These are phyloP conservation scores for Helicocarpus griseus DNA, from an alignment of 2,329 filamentous ascomycete genomes.

Conservation along the genomic window DNA sequence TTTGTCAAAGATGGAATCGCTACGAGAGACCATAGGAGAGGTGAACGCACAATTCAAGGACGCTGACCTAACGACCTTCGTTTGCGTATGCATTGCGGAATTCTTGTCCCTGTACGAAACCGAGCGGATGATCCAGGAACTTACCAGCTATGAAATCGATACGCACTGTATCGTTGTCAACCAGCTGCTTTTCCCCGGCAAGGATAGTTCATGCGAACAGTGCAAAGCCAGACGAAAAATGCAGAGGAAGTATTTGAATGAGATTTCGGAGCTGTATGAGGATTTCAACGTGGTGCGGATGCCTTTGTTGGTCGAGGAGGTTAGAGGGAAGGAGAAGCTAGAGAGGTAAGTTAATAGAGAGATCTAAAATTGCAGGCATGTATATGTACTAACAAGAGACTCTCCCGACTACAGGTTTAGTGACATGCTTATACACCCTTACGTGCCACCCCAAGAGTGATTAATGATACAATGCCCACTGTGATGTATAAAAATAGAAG, in stretches of 20 bases:
- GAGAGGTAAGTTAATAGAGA: conserved; percentile 52
- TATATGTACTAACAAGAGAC: conserved; percentile 3
- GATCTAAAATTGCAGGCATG: no score
- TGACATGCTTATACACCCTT: conserved; percentile 41
- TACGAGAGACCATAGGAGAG: conserved; percentile 86
- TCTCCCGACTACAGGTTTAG: conserved; percentile 31
- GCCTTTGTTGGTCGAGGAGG: conserved; percentile 90
- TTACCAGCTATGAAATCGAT: conserved; percentile 86
- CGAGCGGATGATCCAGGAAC: conserved; percentile 98
- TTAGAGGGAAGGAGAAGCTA: conserved; percentile 86
- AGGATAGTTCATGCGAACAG: conserved; percentile 80
- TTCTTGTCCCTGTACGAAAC: conserved; percentile 97
- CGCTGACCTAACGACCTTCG: conserved; percentile 87
- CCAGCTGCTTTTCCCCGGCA: conserved; percentile 86
- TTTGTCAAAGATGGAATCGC: conserved; percentile 85
- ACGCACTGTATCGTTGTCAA: conserved; percentile 97
- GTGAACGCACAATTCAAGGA: conserved; percentile 99
- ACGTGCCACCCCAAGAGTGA: conserved; percentile 33
- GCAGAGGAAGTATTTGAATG: conserved; percentile 98
- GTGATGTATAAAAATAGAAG: conserved; percentile 27
- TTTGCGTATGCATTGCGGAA: conserved; percentile 96
- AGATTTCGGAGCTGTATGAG: conserved; percentile 97
- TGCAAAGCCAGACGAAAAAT: conserved; percentile 92
- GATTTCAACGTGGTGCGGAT: conserved; percentile 99
- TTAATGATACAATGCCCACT: background rate